phyloP scores from a whole-genome alignment of 2,329 filamentous ascomycete genomes.

The Talaromyces piceae region DNA sequence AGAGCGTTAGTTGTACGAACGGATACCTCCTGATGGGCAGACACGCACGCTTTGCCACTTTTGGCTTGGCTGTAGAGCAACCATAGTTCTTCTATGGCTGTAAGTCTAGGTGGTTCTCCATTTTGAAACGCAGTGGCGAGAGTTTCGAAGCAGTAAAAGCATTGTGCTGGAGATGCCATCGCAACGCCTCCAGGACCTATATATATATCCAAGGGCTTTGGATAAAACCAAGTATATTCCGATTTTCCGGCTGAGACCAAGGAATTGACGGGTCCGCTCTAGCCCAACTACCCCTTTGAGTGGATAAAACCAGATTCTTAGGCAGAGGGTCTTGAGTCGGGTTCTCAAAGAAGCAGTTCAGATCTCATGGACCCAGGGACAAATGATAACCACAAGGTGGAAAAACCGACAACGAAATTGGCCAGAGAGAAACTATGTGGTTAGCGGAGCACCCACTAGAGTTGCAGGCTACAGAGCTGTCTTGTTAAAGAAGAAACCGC shows the following conservation, averaged over 20 bases:
- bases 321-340: neutral
- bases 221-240: neutral
- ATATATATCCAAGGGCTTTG: neutral
- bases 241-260: neutral
- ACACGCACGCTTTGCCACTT: constrained; percentile 18
- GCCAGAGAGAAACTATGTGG: neutral
- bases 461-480: neutral
- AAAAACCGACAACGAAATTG: neutral
- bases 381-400: neutral
- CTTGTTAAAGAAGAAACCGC: neutral
- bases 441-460: neutral
- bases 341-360: neutral
- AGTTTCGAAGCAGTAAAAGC: constrained; percentile 86
- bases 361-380: neutral
- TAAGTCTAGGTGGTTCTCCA: constrained; percentile 59
- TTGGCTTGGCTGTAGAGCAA: constrained; percentile 41
- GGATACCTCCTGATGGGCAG: neutral
- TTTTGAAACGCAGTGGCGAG: constrained; percentile 68
- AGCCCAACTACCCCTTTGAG: neutral
- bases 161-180: constrained; percentile 84
- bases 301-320: neutral
- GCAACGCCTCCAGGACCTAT: neutral
- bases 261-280: neutral
- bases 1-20: neutral
- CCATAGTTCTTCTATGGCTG: constrained; percentile 64